Percentiles rank a stretch among this genome's conserved stretches.
phyloP scores from a whole-genome alignment of 2,329 filamentous ascomycete species.

The Aspergillus pseudoterreus region DNA sequence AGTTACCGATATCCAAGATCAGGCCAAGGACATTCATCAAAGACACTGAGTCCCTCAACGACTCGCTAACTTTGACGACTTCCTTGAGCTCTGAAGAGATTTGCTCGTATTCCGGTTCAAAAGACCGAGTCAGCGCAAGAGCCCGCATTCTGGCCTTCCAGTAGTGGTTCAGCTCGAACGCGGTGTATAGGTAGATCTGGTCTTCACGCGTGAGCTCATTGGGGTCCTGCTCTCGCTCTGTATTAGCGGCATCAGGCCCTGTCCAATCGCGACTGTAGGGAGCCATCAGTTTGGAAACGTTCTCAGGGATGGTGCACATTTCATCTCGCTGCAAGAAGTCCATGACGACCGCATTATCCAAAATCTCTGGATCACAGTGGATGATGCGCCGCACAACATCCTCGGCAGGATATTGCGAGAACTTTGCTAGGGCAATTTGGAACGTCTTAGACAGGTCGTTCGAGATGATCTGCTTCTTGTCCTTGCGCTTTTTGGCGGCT shows the following conservation, averaged over 20 bases:
- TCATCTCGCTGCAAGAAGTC: conserved; percentile 93
- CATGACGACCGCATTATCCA: conserved; percentile 91
- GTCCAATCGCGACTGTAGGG: conserved; percentile 98
- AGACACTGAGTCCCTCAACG: conserved; percentile 82
- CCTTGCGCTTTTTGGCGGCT: conserved; percentile 68
- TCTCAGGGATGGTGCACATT: conserved; percentile 87
- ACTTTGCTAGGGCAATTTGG: conserved; percentile 91
- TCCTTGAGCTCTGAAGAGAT: conserved; percentile 80
- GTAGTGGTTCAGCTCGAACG: conserved; percentile 93
- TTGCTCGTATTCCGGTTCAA: conserved; percentile 86
- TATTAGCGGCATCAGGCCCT: conserved; percentile 73
- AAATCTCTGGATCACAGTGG: conserved; percentile 83
- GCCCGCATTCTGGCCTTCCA: conserved; percentile 98
- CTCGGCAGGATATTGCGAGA: conserved; percentile 77
- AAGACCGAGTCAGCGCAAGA: conserved; percentile 76
- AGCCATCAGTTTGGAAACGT: conserved; percentile 83
- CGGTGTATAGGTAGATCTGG: conserved; percentile 89
- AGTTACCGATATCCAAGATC: conserved; percentile 97
- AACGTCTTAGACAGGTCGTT: conserved; percentile 84
- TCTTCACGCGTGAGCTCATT: conserved; percentile 87
- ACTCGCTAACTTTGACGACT: conserved; percentile 83
- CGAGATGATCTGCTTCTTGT: conserved; percentile 97
- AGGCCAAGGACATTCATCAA: conserved; percentile 94
- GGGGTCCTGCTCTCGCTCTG: conserved; percentile 80
- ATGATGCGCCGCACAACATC: conserved; percentile 91